Conservation (phyloP, 495 filamentous ascomycete species). For the Aspergillus saccharolyticus region DNA sequence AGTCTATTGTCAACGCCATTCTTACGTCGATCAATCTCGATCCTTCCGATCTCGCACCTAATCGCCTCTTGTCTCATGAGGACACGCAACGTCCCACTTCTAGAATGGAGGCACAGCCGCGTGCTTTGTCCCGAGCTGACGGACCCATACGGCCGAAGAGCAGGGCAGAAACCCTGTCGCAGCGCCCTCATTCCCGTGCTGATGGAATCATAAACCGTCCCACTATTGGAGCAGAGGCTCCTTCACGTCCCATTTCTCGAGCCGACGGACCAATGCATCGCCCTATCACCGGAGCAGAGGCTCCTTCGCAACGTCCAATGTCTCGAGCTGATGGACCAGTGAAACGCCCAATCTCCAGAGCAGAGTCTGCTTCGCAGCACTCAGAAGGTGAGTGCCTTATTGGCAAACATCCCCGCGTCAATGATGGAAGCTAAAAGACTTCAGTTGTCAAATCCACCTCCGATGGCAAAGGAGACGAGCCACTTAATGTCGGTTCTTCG, state of each 20-base stretch:
- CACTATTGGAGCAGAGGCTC: background rate
- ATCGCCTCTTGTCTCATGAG: background rate
- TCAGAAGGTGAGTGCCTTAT: background rate
- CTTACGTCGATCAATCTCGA: slow-evolving; percentile 61
- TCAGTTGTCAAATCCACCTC: background rate
- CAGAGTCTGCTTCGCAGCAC: no score
- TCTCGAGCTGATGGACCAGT: background rate
- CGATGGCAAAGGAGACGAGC: slow-evolving; percentile 64
- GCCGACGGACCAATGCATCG: slow-evolving; percentile 16
- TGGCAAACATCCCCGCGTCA: no score
- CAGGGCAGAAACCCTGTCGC: background rate
- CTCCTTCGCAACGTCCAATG: background rate
- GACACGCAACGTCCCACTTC: background rate
- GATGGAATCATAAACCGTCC: slow-evolving; percentile 1
- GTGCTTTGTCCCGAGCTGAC: background rate
- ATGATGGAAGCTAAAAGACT: no score
- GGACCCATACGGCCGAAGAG: background rate
- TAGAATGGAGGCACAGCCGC: background rate
- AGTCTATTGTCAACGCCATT: slow-evolving; percentile 76
- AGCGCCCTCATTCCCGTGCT: background rate
- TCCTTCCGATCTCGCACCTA: slow-evolving; percentile 10
- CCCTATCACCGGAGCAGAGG: background rate
- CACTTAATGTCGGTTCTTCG: slow-evolving; percentile 71
- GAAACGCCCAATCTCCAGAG: no score
- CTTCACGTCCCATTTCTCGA: slow-evolving; percentile 38